Conservation (phyloP, 2,329 filamentous ascomycete genomes). For the Sodiomyces alkalinus region DNA sequence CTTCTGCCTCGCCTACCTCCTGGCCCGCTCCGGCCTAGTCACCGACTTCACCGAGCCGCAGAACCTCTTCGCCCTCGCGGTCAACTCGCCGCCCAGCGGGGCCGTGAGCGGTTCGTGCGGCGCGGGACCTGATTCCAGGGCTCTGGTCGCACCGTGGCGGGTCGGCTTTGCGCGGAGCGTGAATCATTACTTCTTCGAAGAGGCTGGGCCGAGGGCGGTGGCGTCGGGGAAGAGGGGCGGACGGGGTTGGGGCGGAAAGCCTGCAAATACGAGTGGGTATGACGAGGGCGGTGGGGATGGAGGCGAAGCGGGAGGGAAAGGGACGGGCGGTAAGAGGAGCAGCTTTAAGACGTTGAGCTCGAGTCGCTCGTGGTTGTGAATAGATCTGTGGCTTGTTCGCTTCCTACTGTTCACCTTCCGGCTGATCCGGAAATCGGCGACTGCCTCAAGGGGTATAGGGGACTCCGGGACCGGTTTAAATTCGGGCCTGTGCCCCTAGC, state of each 20-base stretch:
- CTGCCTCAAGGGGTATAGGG: too few species aligned
- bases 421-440: too few species aligned
- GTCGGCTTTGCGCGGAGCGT: slow-evolving; percentile 20
- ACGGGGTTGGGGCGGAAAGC: slow-evolving; percentile 3
- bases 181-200: slow-evolving; percentile 28
- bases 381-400: too few species aligned
- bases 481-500: too few species aligned
- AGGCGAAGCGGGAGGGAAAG: slow-evolving; percentile 2
- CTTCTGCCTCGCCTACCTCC: slow-evolving; percentile 46
- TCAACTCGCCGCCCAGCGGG: slow-evolving; percentile 37
- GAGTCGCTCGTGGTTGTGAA: slow-evolving; percentile 24
- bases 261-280: not conserved
- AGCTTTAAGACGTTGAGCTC: slow-evolving; percentile 13
- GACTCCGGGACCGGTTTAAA: too few species aligned
- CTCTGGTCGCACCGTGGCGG: slow-evolving; percentile 25
- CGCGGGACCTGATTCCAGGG: slow-evolving; percentile 17
- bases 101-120: slow-evolving; percentile 23
- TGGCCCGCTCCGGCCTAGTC: slow-evolving; percentile 41
- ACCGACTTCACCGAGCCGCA: slow-evolving; percentile 69
- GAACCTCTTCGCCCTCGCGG: slow-evolving; percentile 56
- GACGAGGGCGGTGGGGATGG: not conserved
- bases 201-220: slow-evolving; percentile 16
- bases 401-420: too few species aligned
- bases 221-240: slow-evolving; percentile 12
- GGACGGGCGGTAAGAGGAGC: slow-evolving; percentile 7